Evolutionary conservation across 2,329 filamentous ascomycete species (phyloP), one percentile per base, ranked within the genome.

Genomic region (Colletotrichum abscissum): DNA sequence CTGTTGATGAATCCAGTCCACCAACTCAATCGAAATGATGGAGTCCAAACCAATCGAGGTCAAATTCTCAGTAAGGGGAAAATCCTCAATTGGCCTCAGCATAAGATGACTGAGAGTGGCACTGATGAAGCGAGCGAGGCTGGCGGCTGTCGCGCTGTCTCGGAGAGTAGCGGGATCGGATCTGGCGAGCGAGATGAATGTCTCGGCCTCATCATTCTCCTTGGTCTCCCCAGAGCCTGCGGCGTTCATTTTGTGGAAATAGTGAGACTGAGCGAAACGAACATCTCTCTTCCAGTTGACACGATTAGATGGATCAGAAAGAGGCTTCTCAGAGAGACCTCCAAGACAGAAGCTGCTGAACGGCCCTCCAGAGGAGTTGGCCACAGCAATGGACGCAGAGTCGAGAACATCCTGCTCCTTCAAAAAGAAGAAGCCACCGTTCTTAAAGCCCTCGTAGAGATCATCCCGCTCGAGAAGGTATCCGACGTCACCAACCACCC

Each of bases 401-500:
- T 70, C 54, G 38, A 69, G 67, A 3, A 69, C 67, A 16, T 69
- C 67, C 14, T 69, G 67, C 35, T 69, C 67, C 22, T 65, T 65
- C 26, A 69, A 28, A 54, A 69, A 54, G 60, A 64, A 69, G 54
- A 69, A 69, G 14, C 67, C 67, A 8, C 67, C 67, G n/a, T 63
- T 63, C 14, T 60, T 63, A 54, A 69, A 69, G 2, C 60, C 59
- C 4, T 69, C 67, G 28, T 64, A 63, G 16, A 69, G 60, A 11
- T 69, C 58, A 22, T 69, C 67, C 0, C 59, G 52, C 35, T 69
- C 54, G 0, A 69, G 60, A 11, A 69, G 58, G 6, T 80, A 83
- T 1, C 86, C 85, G 4, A 82, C 77, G 2, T 81, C 84, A 2
- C 79, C 78, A 2, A 87, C 77, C 3, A 72, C 75, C 9, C 76